Conservation (phyloP, 2,329 filamentous ascomycete species). For the Penicillium sp. region DNA sequence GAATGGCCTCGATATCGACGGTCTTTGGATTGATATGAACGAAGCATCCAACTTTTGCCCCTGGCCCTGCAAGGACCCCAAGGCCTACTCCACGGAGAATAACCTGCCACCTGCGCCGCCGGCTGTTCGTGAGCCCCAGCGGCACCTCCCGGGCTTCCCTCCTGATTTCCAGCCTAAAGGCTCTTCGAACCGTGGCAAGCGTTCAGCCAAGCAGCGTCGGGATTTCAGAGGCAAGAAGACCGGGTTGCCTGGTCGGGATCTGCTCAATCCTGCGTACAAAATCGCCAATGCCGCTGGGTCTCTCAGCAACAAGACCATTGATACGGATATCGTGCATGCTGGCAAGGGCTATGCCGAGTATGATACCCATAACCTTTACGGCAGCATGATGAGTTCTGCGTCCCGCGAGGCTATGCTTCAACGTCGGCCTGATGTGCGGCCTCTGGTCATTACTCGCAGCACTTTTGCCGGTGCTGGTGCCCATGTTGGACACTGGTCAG, state of each 20-base stretch:
- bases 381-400: conserved; percentile 65
- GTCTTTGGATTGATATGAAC: conserved; percentile 70
- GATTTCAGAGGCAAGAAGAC: conserved; percentile 39
- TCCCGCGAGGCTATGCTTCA: conserved; percentile 61
- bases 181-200: conserved; percentile 8
- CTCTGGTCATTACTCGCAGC: conserved; percentile 67
- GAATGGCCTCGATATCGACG: conserved; percentile 67
- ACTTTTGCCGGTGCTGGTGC: conserved; percentile 67
- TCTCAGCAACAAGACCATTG: conserved; percentile 54
- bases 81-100: conserved; percentile 45
- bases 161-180: conserved; percentile 57
- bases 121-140: conserved; percentile 57
- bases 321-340: conserved; percentile 60
- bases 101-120: conserved; percentile 54
- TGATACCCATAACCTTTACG: conserved; percentile 73
- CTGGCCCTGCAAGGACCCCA: conserved; percentile 52
- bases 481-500: conserved; percentile 51
- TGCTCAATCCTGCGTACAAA: conserved; percentile 59
- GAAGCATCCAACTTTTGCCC: conserved; percentile 51
- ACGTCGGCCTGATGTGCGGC: conserved; percentile 58
- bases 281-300: conserved; percentile 58
- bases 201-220: conserved; percentile 7
- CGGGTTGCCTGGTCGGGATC: conserved; percentile 58
- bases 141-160: conserved; percentile 63
- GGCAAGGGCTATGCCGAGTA: conserved; percentile 62